Base-by-base conservation (phyloP, 1,284 basidiomycete species). In the Cutaneotrichosporon mucoides region DNA sequence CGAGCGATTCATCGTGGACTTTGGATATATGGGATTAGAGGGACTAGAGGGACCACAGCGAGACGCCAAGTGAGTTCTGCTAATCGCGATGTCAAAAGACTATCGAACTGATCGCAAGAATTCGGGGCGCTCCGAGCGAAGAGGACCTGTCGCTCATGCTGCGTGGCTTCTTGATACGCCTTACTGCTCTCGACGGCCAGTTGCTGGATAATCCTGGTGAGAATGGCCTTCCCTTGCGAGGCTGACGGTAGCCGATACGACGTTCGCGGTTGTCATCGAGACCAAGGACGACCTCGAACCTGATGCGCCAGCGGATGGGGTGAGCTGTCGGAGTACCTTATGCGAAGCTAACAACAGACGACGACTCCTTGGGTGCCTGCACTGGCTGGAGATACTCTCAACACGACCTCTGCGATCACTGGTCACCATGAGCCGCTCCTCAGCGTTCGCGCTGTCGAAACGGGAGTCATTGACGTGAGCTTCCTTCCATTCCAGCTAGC, bases 261-360 rank as follows among this genome's bases (percentile, higher is more conserved):
- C 90, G 0, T 97, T 95, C 66, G 86, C 87, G 0, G 84, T 95
- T 43, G 75, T 94, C 6, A 77, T 95, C 24, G 92, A 96, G 71
- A 83, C 93, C 60, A 83, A 84, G 63, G 88, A 92, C 60, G 84
- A 85, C 43, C 81, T 81, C 46, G 81, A 83, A 8, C 87, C 88
- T 1, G 80, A 84, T 3, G 79, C 80, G 37, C 80, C 64, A 3
- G 59, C 63, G 2, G 70, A 72, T 33, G 72, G 68, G 11, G 79
- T 59, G 83, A 84, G 77, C 83, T 81, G 64, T 15, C n/a, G n/a
- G n/a, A n/a, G n/a, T n/a, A n/a, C n/a, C n/a, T n/a, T n/a, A n/a
- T n/a, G n/a, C n/a, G 37, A 4, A 6, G 45, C 55, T 58, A 42
- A 59, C 56, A 40, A 4, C 59, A 55, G 54, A 36, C 41, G 11